These are phyloP conservation scores for Cyberlindnera galapagoensis DNA, from an alignment of 805 yeast species.

Conservation along the genomic window DNA sequence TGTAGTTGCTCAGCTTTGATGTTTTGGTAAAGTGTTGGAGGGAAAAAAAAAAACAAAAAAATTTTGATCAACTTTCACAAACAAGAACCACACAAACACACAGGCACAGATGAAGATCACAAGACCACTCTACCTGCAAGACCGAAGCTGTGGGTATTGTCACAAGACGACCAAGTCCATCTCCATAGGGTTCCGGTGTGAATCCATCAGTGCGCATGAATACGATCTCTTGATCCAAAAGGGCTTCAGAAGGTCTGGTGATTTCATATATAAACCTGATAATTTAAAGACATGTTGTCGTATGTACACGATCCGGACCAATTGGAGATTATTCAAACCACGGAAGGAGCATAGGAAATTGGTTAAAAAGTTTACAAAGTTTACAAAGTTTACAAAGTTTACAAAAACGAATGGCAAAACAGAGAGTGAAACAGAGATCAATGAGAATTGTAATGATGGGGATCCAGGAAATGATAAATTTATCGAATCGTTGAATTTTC, in stretches of 20 bases:
- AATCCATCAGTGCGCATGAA: constrained; percentile 39
- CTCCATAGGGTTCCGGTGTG: constrained; percentile 32
- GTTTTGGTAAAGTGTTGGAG: no score
- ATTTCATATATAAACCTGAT: constrained; percentile 61
- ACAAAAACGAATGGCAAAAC: constrained; percentile 20
- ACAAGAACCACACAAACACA: no score
- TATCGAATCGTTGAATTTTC: no score
- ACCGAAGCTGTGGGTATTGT: constrained; percentile 69
- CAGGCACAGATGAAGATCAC: constrained; percentile 38
- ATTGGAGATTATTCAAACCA: constrained; percentile 36
- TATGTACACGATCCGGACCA: constrained; percentile 69
- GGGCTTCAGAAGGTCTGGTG: constrained; percentile 80
- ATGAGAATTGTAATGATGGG: constrained; percentile 23
- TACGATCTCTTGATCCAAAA: constrained; percentile 63
- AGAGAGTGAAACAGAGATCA: constrained; percentile 6
- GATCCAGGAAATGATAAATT: constrained; percentile 28
- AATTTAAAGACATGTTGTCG: constrained; percentile 70
- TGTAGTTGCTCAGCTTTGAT: no score
- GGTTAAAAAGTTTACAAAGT: constrained; percentile 45
- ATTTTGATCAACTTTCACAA: no score
- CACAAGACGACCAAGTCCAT: constrained; percentile 27
- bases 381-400: no score
- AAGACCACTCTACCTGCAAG: constrained; percentile 38
- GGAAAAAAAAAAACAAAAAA: no score
- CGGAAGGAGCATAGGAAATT: constrained; percentile 63